Evolutionary conservation across 1,284 basidiomycete genomes (phyloP), one percentile per base, ranked within the genome.

Genomic region (Apiotrichum gamsii): DNA sequence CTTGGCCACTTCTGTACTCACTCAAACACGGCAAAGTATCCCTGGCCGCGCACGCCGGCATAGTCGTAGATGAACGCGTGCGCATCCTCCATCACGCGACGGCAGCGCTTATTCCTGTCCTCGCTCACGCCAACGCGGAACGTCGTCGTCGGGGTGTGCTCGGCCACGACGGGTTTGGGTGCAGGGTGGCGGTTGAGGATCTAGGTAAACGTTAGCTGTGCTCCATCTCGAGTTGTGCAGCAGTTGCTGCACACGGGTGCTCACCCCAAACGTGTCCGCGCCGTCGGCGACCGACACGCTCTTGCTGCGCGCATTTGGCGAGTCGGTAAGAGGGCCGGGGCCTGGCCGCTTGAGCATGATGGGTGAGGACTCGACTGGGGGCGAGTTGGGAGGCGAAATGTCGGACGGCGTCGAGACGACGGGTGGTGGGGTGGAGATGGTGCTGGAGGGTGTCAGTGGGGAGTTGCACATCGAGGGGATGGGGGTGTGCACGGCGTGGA

Each of bases 1-100:
- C n/a, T n/a, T n/a, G n/a, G n/a, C n/a, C n/a, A n/a, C n/a, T n/a
- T n/a, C n/a, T 25, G 8, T 2, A 62, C 70, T 60, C 51, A 72
- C 69, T 99, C 95, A 64, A 98, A 99, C 36, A 99, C 83, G 11
- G 91, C 91, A 67, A 95, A 97, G 76, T 95, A 97, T 8, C 90
- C 93, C 70, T 99, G 95, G 0, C 94, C 94, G 37, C 83, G 81
- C 13, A 98, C 78, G 29, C 83, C 82, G 21, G 83, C 90, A 70
- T 89, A 98, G 67, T 96, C 90, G 57, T 93, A 87, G 45, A 97
- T 81, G 64, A 96, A 96, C 25, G 90, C 89, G 70, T 98, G 93
- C 1, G 93, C 82, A 69, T 98, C 95, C 71, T 98, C 95, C 95
- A 98, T 98, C 29, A 85, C 89, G 54, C 94, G 78, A 51, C 95